Percentiles rank a stretch among this genome's conserved stretches.
These are phyloP conservation scores for Sporothrix humicola DNA, from an alignment of 2,329 filamentous ascomycete genomes.

Conservation along the genomic window DNA sequence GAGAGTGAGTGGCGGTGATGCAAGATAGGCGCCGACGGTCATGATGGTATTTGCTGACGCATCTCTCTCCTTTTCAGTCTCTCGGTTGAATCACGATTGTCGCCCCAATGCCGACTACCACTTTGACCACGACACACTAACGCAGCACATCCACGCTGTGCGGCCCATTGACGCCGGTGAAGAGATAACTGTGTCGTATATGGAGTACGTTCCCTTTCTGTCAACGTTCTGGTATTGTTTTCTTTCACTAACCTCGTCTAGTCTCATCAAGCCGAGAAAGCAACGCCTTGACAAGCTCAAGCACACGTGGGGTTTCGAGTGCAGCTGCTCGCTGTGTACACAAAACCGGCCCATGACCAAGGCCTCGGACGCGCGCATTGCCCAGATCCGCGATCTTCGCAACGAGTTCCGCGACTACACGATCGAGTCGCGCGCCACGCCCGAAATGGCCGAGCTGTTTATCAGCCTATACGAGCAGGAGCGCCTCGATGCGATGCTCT, in stretches of 20 bases:
- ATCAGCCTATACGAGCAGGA: conserved; percentile 51
- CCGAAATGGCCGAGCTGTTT: conserved; percentile 49
- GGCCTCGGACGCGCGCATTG: conserved; percentile 49
- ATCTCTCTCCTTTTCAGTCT: conserved; percentile 41
- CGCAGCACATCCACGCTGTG: conserved; percentile 49
- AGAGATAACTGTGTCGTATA: conserved; percentile 53
- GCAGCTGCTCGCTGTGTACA: conserved; percentile 50
- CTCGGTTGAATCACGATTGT: conserved; percentile 54
- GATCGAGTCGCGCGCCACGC: conserved; percentile 43
- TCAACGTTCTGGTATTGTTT: not conserved
- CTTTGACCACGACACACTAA: conserved; percentile 48
- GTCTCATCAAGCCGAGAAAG: conserved; percentile 44
- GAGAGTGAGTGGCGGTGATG: conserved; percentile 41
- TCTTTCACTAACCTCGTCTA: conserved; percentile 30
- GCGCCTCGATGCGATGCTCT: conserved; percentile 45
- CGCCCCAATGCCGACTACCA: conserved; percentile 53
- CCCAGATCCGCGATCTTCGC: conserved; percentile 44
- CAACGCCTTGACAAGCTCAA: conserved; percentile 44
- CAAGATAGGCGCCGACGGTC: not conserved
- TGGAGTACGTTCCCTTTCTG: conserved; percentile 43
- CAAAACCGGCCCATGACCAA: conserved; percentile 39
- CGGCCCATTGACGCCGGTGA: conserved; percentile 51
- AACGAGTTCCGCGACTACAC: conserved; percentile 45
- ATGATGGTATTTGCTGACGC: not conserved
- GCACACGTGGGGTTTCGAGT: conserved; percentile 50